Conservation (phyloP, 768 basidiomycete genomes). For the Lentinula raphanica region DNA sequence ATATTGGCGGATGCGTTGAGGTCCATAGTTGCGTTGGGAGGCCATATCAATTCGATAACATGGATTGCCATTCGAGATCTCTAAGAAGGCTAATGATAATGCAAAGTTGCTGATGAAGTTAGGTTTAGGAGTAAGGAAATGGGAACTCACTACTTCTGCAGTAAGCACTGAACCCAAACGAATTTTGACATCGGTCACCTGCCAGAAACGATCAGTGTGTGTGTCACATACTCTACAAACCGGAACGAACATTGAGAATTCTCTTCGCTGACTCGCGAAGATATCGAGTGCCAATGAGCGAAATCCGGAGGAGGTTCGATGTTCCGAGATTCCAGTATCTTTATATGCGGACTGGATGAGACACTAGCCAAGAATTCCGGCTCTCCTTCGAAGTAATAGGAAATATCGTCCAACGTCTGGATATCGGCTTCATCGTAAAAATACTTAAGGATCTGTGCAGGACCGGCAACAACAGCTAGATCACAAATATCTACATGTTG, state of each 20-base stretch:
- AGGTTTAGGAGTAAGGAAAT: neutral
- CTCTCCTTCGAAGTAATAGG: constrained; percentile 3
- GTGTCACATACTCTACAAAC: too few relatives aligned
- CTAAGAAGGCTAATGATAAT: neutral
- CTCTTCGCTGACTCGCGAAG: neutral
- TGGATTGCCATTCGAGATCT: neutral
- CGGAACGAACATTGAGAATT: constrained; percentile 7
- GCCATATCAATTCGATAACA: too few relatives aligned
- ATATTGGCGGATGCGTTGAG: neutral
- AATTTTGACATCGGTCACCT: constrained; percentile 11
- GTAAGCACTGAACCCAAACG: constrained; percentile 4
- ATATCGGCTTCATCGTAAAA: neutral
- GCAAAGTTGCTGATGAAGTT: too few relatives aligned
- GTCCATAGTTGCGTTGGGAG: neutral
- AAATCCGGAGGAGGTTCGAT: constrained; percentile 5
- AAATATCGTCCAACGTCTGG: neutral
- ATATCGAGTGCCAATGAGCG: constrained; percentile 3
- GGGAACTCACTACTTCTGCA: constrained; percentile 6
- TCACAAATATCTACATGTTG: constrained; percentile 3
- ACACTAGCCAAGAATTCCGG: neutral
- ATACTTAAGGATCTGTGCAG: neutral
- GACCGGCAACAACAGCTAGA: constrained; percentile 6
- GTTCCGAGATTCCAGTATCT: constrained; percentile 4
- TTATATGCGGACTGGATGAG: neutral
- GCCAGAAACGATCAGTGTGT: neutral